Evolutionary conservation across 2,329 filamentous ascomycete genomes (phyloP).

Genomic region (Balansia obtecta): DNA sequence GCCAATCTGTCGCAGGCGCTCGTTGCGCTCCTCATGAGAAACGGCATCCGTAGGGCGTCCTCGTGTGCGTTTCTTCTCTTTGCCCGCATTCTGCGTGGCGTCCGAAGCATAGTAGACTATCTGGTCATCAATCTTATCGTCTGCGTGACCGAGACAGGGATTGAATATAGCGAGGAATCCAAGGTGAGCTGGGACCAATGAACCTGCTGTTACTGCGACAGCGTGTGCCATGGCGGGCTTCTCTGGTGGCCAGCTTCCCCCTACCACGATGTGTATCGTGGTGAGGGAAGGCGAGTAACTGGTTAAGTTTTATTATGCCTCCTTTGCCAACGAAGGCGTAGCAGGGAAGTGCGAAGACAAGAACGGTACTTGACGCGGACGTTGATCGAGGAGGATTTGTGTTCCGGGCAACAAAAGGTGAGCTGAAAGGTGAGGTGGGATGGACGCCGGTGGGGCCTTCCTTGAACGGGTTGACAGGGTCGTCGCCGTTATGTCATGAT

Average conservation of each 20-base stretch:
- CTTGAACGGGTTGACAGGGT: neutral
- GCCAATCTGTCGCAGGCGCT: slow-evolving; percentile 82
- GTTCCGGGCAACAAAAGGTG: neutral
- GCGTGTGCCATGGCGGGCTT: slow-evolving; percentile 10
- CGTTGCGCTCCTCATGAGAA: slow-evolving; percentile 60
- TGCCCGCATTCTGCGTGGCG: slow-evolving; percentile 26
- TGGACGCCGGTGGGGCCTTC: neutral
- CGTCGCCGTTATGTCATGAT: neutral
- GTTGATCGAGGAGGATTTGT: neutral
- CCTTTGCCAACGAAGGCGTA: neutral
- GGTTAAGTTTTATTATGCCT: neutral
- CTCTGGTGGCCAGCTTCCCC: neutral
- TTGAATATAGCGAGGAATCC: slow-evolving; percentile 94
- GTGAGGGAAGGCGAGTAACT: neutral
- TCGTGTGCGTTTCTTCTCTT: slow-evolving; percentile 29
- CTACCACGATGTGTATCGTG: neutral
- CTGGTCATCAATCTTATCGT: slow-evolving; percentile 57
- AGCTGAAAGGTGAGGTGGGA: neutral
- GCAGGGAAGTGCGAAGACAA: neutral
- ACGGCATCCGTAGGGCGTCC: slow-evolving; percentile 30
- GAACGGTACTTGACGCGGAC: neutral
- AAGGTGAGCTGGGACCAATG: slow-evolving; percentile 58
- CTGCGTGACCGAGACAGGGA: slow-evolving; percentile 56
- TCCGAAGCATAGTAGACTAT: slow-evolving; percentile 85
- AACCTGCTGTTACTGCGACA: slow-evolving; percentile 10